Percentiles rank a stretch among this genome's conserved stretches.
Conservation (phyloP, 768 basidiomycete species). For the Serendipita vermifera region DNA sequence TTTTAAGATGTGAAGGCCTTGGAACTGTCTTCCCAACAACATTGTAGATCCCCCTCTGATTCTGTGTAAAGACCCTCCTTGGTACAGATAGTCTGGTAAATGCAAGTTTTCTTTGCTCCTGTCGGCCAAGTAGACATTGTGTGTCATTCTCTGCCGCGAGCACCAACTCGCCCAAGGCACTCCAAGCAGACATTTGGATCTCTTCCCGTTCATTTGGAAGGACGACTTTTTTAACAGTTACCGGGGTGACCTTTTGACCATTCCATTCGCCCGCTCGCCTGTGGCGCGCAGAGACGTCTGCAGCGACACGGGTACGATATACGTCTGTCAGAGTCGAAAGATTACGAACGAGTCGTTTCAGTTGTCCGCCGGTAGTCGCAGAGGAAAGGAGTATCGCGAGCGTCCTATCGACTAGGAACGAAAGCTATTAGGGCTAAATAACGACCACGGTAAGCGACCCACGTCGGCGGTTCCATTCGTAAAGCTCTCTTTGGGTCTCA, state of each 20-base stretch:
- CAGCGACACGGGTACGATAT: neutral
- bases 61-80: no score
- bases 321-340: conserved; percentile 6
- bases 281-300: neutral
- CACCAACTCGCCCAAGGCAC: neutral
- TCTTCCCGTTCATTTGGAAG: neutral
- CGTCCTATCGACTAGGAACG: conserved; percentile 14
- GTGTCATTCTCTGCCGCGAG: conserved; percentile 3
- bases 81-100: neutral
- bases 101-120: neutral
- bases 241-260: neutral
- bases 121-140: neutral
- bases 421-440: neutral
- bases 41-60: no score
- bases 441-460: neutral
- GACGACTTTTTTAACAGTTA: neutral
- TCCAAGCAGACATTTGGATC: neutral
- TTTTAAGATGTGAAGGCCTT: no score
- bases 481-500: conserved; percentile 6
- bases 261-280: neutral
- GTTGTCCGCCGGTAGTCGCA: conserved; percentile 8
- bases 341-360: conserved; percentile 13
- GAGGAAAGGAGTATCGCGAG: conserved; percentile 13
- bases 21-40: no score
- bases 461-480: conserved; percentile 12